Evolutionary conservation across 768 basidiomycete genomes (phyloP).

Genomic region (Pleurotus tuoliensis): DNA sequence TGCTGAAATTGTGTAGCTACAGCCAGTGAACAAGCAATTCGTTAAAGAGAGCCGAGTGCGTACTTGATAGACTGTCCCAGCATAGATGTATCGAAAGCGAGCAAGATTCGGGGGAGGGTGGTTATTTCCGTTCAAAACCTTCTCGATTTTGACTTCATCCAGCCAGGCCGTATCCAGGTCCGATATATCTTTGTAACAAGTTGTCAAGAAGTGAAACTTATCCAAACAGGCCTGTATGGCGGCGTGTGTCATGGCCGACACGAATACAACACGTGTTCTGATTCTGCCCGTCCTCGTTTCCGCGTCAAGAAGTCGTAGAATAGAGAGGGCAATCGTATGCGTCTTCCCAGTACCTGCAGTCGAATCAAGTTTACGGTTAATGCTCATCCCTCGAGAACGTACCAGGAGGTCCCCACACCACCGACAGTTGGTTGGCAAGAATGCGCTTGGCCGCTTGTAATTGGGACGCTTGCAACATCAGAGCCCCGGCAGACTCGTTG

Average conservation of each 20-base stretch:
- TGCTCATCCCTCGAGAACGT: background rate
- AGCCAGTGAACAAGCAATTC: background rate
- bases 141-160: conserved; percentile 35
- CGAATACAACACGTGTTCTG: conserved; percentile 35
- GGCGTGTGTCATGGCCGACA: conserved; percentile 51
- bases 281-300: conserved; percentile 27
- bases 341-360: conserved; percentile 48
- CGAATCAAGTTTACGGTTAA: no score
- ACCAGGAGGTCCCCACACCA: conserved; percentile 53
- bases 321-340: conserved; percentile 44
- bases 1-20: conserved; percentile 47
- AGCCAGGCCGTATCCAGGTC: conserved; percentile 38
- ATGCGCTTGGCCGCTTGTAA: conserved; percentile 40
- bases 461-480: conserved; percentile 45
- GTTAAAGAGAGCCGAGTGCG: conserved; percentile 7
- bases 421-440: conserved; percentile 38
- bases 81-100: conserved; percentile 32
- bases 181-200: conserved; percentile 32
- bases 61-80: conserved; percentile 48
- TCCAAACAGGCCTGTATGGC: conserved; percentile 46
- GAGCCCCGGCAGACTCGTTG: conserved; percentile 28
- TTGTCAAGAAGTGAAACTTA: conserved; percentile 35
- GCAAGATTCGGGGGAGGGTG: conserved; percentile 31
- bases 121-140: conserved; percentile 35
- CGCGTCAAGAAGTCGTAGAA: conserved; percentile 42